Conservation (phyloP, 306 rosid species). For the Prunus salicina region DNA sequence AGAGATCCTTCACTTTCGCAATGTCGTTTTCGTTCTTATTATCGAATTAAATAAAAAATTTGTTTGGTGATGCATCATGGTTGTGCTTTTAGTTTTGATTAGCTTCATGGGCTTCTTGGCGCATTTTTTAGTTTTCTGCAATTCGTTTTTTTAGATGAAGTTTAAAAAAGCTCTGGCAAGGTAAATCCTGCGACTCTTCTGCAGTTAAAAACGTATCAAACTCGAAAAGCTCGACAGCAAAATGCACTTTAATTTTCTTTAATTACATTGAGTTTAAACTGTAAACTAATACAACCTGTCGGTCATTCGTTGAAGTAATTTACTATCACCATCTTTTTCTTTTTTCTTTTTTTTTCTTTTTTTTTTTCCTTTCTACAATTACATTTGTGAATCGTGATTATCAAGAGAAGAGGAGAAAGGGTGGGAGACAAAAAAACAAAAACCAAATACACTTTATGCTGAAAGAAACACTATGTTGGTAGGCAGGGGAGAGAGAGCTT, state of each 20-base stretch:
- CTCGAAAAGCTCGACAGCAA: no score
- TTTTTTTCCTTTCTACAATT: not conserved
- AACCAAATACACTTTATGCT: not conserved
- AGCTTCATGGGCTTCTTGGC: not conserved
- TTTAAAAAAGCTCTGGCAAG: no score
- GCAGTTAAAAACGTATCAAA: no score
- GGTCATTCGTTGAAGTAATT: not conserved
- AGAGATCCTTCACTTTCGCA: not conserved
- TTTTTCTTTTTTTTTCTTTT: no score
- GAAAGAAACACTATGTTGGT: not conserved
- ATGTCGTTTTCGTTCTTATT: not conserved
- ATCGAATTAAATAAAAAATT: no score
- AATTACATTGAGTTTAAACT: no score
- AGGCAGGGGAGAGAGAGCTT: not conserved
- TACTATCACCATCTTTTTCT: not conserved
- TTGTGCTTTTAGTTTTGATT: not conserved
- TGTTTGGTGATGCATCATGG: not conserved
- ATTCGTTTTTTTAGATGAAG: no score
- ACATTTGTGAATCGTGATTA: conserved; percentile 1
- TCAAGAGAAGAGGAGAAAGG: not conserved
- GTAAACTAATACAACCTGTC: not conserved
- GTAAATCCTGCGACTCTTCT: no score
- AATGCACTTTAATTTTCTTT: no score
- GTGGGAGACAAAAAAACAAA: not conserved
- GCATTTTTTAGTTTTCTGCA: not conserved